Percentiles rank a stretch among this genome's conserved stretches.
phyloP scores from a whole-genome alignment of 164 flowering plant genomes.

The Santalum album region DNA sequence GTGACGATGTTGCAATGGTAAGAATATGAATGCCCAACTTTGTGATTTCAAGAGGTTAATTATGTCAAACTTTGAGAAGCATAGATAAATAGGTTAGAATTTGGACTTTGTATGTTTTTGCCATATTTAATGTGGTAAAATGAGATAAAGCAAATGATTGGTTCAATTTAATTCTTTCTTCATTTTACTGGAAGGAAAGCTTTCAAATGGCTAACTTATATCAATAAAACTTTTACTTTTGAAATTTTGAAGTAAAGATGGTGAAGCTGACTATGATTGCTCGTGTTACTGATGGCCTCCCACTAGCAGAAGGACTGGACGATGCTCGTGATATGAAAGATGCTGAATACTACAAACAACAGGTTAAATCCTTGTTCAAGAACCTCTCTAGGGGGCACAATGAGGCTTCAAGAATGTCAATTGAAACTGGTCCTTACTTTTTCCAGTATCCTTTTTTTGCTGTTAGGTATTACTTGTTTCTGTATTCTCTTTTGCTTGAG shows the following conservation, averaged over 20 bases:
- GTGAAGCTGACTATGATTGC: slow-evolving; percentile 86
- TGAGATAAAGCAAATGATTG: too few species aligned
- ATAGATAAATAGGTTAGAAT: too few species aligned
- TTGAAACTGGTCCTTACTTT: slow-evolving; percentile 72
- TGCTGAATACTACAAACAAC: slow-evolving; percentile 75
- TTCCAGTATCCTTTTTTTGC: slow-evolving; percentile 68
- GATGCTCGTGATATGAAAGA: slow-evolving; percentile 65
- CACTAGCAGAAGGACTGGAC: slow-evolving; percentile 73
- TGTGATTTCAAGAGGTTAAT: too few species aligned
- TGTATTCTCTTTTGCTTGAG: background rate
- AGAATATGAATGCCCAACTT: too few species aligned
- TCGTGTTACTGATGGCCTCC: slow-evolving; percentile 86
- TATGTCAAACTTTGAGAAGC: too few species aligned
- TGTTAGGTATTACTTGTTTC: background rate
- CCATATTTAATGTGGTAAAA: too few species aligned
- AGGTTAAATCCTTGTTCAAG: slow-evolving; percentile 72
- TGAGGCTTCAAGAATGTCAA: slow-evolving; percentile 80
- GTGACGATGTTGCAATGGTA: too few species aligned
- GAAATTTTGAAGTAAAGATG: slow-evolving; percentile 35
- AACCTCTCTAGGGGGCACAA: slow-evolving; percentile 64
- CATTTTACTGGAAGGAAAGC: too few species aligned
- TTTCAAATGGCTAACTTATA: background rate
- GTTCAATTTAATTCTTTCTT: too few species aligned
- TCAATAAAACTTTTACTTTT: slow-evolving; percentile 10
- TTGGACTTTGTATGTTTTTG: too few species aligned